Conservation (phyloP, 345 rosid species). For the Euphorbia peplus region DNA sequence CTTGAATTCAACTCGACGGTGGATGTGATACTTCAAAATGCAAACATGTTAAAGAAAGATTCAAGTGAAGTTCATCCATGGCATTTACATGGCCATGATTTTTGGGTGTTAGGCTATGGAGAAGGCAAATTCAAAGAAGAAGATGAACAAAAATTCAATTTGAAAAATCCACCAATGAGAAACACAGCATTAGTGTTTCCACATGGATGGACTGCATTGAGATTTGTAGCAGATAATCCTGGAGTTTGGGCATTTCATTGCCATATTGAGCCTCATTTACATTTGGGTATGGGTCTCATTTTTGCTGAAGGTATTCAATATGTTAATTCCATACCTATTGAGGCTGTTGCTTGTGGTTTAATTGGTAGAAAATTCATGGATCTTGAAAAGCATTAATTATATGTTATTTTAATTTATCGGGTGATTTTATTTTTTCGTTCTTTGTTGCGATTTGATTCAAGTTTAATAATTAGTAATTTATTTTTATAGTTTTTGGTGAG, state of each 20-base stretch:
- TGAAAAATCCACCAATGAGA: slow-evolving; percentile 66
- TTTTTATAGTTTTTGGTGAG: too few relatives aligned
- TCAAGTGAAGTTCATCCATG: slow-evolving; percentile 77
- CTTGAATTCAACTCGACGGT: slow-evolving; percentile 43
- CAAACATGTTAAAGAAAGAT: slow-evolving; percentile 38
- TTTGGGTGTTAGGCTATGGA: slow-evolving; percentile 86
- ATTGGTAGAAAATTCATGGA: slow-evolving; percentile 6
- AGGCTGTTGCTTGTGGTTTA: slow-evolving; percentile 21
- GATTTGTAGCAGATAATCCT: slow-evolving; percentile 73
- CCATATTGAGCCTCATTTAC: slow-evolving; percentile 86
- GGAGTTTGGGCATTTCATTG: slow-evolving; percentile 96
- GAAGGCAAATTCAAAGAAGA: slow-evolving; percentile 49
- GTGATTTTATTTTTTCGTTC: too few relatives aligned
- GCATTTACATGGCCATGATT: slow-evolving; percentile 88
- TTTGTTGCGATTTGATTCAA: too few relatives aligned
- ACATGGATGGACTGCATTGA: slow-evolving; percentile 82
- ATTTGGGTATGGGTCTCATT: slow-evolving; percentile 91
- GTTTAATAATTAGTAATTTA: too few relatives aligned
- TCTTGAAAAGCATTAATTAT: not conserved
- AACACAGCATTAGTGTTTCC: slow-evolving; percentile 68
- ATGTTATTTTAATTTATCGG: too few relatives aligned
- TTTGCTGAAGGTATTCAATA: slow-evolving; percentile 55
- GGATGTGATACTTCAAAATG: slow-evolving; percentile 74
- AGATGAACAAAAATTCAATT: slow-evolving; percentile 40
- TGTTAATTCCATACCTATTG: slow-evolving; percentile 40